phyloP scores from a whole-genome alignment of 441 rosid genomes.

The Dalechampia spathulata region DNA sequence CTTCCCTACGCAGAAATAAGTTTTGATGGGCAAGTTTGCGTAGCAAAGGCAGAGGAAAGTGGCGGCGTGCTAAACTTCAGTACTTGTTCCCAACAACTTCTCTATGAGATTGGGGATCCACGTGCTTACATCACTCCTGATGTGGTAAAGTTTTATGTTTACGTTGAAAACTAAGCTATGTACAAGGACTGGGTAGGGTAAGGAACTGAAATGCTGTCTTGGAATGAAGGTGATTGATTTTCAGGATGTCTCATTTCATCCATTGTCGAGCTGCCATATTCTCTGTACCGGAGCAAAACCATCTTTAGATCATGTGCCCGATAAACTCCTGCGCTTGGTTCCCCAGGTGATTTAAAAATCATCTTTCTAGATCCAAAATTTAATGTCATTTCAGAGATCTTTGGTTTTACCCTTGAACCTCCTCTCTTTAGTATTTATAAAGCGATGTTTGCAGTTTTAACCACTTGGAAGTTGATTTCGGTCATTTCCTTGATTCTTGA shows the following conservation, averaged over 20 bases:
- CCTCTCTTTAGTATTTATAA: too few species aligned
- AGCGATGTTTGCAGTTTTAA: too few species aligned
- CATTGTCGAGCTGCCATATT: constrained; percentile 50
- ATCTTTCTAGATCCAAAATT: too few species aligned
- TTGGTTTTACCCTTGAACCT: too few species aligned
- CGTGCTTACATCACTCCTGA: constrained; percentile 85
- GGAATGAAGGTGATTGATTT: constrained; percentile 66
- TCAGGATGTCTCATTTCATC: constrained; percentile 54
- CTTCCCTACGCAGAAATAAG: constrained; percentile 83
- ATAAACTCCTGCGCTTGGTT: constrained; percentile 62
- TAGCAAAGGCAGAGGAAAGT: constrained; percentile 64
- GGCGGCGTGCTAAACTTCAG: constrained; percentile 64
- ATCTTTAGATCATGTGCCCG: constrained; percentile 45
- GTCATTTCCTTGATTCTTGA: constrained; percentile 1
- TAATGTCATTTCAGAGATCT: too few species aligned
- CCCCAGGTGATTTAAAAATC: constrained; percentile 43
- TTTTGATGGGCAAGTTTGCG: constrained; percentile 48
- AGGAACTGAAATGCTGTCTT: constrained; percentile 9
- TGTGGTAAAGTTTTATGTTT: constrained; percentile 47
- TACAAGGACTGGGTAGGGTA: neutral
- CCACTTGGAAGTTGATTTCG: neutral
- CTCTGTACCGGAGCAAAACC: constrained; percentile 73
- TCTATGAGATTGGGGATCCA: constrained; percentile 88
- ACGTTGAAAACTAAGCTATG: constrained; percentile 5
- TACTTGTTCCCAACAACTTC: constrained; percentile 86